phyloP scores from a whole-genome alignment of 1,139 yeast genomes.

The Geotrichum europaeum region DNA sequence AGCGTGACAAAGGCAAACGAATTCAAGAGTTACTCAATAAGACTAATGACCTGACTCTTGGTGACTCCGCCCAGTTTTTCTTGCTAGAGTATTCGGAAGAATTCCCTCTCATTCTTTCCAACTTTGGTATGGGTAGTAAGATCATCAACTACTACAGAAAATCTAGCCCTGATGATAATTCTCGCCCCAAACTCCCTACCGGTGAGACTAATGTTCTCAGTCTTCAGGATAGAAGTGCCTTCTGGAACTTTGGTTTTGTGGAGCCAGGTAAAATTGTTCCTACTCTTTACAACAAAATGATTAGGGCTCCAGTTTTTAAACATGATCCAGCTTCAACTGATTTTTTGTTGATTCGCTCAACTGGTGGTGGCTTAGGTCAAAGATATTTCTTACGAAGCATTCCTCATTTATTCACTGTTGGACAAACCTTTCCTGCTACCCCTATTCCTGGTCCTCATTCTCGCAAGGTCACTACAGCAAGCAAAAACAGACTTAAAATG shows the following conservation, averaged over 20 bases:
- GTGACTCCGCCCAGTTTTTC: conserved; percentile 75
- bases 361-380: conserved; percentile 59
- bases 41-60: conserved; percentile 71
- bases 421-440: conserved; percentile 88
- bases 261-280: conserved; percentile 94
- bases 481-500: conserved; percentile 88
- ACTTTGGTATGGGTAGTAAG: conserved; percentile 95
- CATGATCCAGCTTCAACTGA: conserved; percentile 79
- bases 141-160: conserved; percentile 89
- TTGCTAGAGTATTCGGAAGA: conserved; percentile 90
- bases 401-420: conserved; percentile 75
- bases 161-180: conserved; percentile 68
- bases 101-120: conserved; percentile 72
- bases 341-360: conserved; percentile 70
- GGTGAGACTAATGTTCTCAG: conserved; percentile 97
- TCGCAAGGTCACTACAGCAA: conserved; percentile 88
- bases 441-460: conserved; percentile 98
- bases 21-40: conserved; percentile 64
- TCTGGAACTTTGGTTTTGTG: conserved; percentile 97
- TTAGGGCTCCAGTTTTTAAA: conserved; percentile 87
- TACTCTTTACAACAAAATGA: conserved; percentile 83
- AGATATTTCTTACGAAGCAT: conserved; percentile 58
- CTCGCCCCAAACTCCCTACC: conserved; percentile 79
- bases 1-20: conserved; percentile 82
- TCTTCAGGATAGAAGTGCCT: conserved; percentile 91